Percentiles rank a stretch among this genome's conserved stretches.
Evolutionary conservation across 2,329 filamentous ascomycete genomes (phyloP).

Genomic region (Calonectria naviculata): DNA sequence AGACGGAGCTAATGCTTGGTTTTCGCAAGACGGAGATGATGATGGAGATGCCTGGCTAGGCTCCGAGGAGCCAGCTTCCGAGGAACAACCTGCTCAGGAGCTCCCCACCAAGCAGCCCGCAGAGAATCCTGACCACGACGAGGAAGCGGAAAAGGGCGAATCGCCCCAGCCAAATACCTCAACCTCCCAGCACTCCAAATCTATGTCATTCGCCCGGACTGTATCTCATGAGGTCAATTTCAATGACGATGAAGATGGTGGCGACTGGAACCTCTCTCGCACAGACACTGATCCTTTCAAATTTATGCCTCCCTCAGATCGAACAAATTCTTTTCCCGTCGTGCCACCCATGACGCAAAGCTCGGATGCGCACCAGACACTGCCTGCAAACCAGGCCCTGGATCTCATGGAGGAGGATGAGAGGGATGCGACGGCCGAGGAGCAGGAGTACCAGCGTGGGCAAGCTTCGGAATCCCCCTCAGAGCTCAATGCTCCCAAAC

Average conservation of each 20-base stretch:
- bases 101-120: conserved; percentile 18
- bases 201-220: conserved; percentile 72
- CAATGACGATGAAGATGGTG: conserved; percentile 65
- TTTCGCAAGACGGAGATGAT: conserved; percentile 37
- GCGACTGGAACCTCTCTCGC: conserved; percentile 66
- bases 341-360: conserved; percentile 57
- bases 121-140: conserved; percentile 21
- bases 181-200: conserved; percentile 67
- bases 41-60: conserved; percentile 38
- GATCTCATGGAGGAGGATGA: conserved; percentile 66
- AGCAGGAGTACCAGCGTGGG: conserved; percentile 45
- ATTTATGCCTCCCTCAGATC: conserved; percentile 66
- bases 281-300: conserved; percentile 68
- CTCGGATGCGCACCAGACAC: conserved; percentile 47
- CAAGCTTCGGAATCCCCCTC: conserved; percentile 19
- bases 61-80: conserved; percentile 36
- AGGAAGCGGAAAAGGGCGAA: conserved; percentile 17
- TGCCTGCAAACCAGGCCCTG: conserved; percentile 62
- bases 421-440: conserved; percentile 56
- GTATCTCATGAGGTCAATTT: conserved; percentile 72
- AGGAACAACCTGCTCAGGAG: conserved; percentile 26
- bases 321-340: conserved; percentile 72
- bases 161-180: conserved; percentile 39
- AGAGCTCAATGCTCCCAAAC: conserved; percentile 23
- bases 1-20: conserved; percentile 29